Conservation (phyloP, 1,139 yeast species). For the Geotrichum macrosporum region DNA sequence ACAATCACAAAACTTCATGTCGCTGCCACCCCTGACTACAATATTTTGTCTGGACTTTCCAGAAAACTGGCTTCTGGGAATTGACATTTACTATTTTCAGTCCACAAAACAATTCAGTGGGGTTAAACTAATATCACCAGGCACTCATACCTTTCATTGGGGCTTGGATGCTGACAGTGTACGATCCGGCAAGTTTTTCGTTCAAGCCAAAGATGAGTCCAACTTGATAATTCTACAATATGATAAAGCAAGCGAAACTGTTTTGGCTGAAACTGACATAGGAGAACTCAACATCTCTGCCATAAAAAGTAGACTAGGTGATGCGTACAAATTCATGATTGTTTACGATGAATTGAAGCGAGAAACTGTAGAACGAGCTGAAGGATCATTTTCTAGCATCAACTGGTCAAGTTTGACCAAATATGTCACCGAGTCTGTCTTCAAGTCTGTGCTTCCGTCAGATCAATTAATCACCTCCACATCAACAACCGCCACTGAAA, state of each 20-base stretch:
- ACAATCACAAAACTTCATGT: constrained; percentile 16
- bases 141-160: constrained; percentile 42
- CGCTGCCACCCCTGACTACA: constrained; percentile 19
- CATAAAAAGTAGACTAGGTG: constrained; percentile 30
- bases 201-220: constrained; percentile 27
- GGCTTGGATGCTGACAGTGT: constrained; percentile 32
- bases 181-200: constrained; percentile 35
- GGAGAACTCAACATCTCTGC: constrained; percentile 35
- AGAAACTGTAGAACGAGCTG: constrained; percentile 3
- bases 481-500: constrained; percentile 43
- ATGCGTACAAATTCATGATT: constrained; percentile 37
- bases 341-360: constrained; percentile 21
- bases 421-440: constrained; percentile 25
- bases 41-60: constrained; percentile 23
- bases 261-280: constrained; percentile 31
- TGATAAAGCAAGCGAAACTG: constrained; percentile 32
- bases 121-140: constrained; percentile 39
- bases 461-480: constrained; percentile 36
- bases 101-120: constrained; percentile 38
- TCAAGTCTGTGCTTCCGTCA: constrained; percentile 30
- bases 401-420: constrained; percentile 33
- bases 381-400: not conserved
- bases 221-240: constrained; percentile 31
- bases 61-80: constrained; percentile 37
- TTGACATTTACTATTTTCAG: constrained; percentile 41